Evolutionary conservation across 352 stramenopile species (phyloP), one percentile per base, ranked within the genome.

Genomic region (Phytopythium chamaehyphon): DNA sequence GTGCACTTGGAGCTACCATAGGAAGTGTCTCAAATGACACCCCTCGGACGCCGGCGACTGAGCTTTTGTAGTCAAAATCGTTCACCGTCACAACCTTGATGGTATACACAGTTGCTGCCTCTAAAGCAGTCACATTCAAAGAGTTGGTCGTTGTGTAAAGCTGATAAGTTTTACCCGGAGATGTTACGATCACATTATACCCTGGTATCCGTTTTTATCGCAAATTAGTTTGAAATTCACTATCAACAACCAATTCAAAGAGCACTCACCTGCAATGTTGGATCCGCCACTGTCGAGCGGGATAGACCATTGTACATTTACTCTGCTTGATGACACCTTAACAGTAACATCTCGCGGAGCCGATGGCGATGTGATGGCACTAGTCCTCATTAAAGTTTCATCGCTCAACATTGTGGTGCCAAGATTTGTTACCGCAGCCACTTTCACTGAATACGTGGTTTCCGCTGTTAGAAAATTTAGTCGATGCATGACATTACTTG

Each of bases 11-110:
- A 6, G 42, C 6, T 18, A 60, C 69, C 0, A 58, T 23, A 0
- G 46, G n/a, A 2, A 47, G 15, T 10, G 75, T 86, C 10, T 73
- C 59, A 19, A 89, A 87, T 8, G 71, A 62, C n/a, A 53, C 51
- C 6, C 66, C 63, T 12, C 43, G 24, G 8, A 54, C 57, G 35
- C 49, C 61, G 0, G 11, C 31, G 1, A 16, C 36, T 1, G 61
- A 53, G 23, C 73, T 84, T 42, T 57, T 59, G 18, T 55, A 61
- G 9, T 42, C 61, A 5, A 50, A 39, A 7, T 47, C 23, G 47
- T 89, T 87, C 12, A 67, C 57, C 0, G 63, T 69, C n/a, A 39
- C 59, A 21, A 87, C 43, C 31, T 86, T 83, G 12, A 82, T 60
- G 0, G 69, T 78, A 57, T 89, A 87, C 9, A 66, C 47, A 3